Base-by-base conservation (phyloP, 345 rosid genomes). In the Syzygium oleosum region DNA sequence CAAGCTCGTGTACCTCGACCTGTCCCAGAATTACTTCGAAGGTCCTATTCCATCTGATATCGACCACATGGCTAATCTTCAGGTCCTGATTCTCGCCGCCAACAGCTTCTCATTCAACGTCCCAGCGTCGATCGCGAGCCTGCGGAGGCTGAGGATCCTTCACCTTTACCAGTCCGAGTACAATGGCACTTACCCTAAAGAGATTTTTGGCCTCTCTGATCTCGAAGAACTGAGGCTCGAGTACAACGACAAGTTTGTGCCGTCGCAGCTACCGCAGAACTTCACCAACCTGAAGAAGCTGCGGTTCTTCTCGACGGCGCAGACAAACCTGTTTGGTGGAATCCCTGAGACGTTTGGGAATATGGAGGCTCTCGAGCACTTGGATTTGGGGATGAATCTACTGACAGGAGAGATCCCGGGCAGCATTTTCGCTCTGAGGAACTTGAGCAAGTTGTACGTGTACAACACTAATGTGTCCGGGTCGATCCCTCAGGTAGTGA, bases 1-100 rank as follows among this genome's bases (percentile, higher is more conserved):
- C 87, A 89, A 92, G 91, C 95, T 95, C 3, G 43, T 85, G 84
- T 34, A 85, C 90, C 89, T 95, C 0, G 91, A 93, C 88, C 92
- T 95, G 51, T 90, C 95, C 52, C 88, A 88, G 77, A 95, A 93
- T 89, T 88, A 55, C 91, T 91, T 94, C 84, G 90, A 89, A 23
- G 97, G 95, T 34, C 5, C 58, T 9, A 83, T 95, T 87, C 97
- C 95, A 29, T 73, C 86, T n/a, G 94, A 91, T 29, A 90, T 95
- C 10, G 87, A 90, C 86, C 89, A 83, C 38, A 85, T 95, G 90
- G 83, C 91, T 58, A 29, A 85, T 61, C 93, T 95, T 31, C 87
- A 31, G 23, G 43, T 19, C 87, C 93, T 94, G 83, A 59, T 54
- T 56, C 90, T 95, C 2, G n/a, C 12, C 17, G 90, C 54, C 31